Evolutionary conservation across 306 rosid genomes (phyloP).

Genomic region (Cucurbita ficifolia): DNA sequence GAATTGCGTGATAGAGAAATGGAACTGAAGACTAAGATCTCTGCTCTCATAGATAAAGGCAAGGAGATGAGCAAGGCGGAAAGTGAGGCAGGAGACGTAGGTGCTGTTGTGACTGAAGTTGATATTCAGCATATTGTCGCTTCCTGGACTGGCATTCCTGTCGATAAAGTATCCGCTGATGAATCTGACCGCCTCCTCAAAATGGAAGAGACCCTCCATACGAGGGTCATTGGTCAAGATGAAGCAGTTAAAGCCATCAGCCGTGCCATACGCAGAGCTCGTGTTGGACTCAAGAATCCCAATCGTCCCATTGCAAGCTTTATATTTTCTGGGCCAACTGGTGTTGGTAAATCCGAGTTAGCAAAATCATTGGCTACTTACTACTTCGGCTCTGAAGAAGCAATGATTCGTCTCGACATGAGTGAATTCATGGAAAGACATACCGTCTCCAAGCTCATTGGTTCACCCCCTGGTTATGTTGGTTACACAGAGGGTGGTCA

Average conservation of each 20-base stretch:
- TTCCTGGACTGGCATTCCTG: slow-evolving; percentile 98
- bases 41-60: slow-evolving; percentile 65
- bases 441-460: slow-evolving; percentile 87
- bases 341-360: slow-evolving; percentile 91
- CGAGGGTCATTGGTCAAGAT: slow-evolving; percentile 77
- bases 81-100: slow-evolving; percentile 82
- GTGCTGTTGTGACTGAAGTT: slow-evolving; percentile 73
- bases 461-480: slow-evolving; percentile 96
- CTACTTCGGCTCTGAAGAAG: slow-evolving; percentile 92
- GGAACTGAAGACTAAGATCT: slow-evolving; percentile 79
- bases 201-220: slow-evolving; percentile 95
- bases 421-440: slow-evolving; percentile 98
- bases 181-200: slow-evolving; percentile 95
- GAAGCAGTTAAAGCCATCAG: slow-evolving; percentile 97
- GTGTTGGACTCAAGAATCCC: slow-evolving; percentile 92
- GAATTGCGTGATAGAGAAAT: slow-evolving; percentile 86
- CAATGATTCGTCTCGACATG: slow-evolving; percentile 97
- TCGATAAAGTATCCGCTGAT: slow-evolving; percentile 83
- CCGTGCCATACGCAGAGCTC: slow-evolving; percentile 87
- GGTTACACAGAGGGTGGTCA: slow-evolving; percentile 99
- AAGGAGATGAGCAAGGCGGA: slow-evolving; percentile 97
- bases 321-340: slow-evolving; percentile 96
- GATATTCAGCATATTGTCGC: slow-evolving; percentile 85
- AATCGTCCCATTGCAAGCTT: slow-evolving; percentile 93
- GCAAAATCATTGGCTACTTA: slow-evolving; percentile 86